phyloP scores from a whole-genome alignment of 371 early-diverging fungal species.

The Zopfochytrium polystomum region DNA sequence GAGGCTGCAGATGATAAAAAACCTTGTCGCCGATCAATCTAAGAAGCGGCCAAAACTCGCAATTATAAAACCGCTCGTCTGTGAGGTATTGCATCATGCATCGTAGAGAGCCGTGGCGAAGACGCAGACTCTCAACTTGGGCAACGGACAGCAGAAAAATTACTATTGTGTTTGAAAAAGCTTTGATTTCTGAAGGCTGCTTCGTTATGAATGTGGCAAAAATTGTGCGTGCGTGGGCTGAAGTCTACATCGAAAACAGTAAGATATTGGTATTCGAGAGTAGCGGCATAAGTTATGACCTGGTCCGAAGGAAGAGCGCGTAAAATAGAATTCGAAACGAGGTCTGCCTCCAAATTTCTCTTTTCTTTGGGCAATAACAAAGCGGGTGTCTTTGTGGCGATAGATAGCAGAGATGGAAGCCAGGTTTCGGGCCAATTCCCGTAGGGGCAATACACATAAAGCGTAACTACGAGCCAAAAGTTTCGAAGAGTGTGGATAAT shows the following conservation, averaged over 20 bases:
- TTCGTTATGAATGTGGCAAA: conserved; percentile 48
- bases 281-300: conserved; percentile 30
- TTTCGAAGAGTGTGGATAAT: conserved; percentile 73
- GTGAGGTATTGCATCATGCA: conserved; percentile 77
- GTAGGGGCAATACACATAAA: conserved; percentile 72
- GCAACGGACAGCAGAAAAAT: conserved; percentile 82
- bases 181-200: conserved; percentile 60
- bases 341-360: conserved; percentile 83
- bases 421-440: conserved; percentile 77
- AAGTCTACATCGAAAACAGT: conserved; percentile 29
- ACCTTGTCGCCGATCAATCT: conserved; percentile 72
- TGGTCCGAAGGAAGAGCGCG: conserved; percentile 67
- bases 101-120: conserved; percentile 57
- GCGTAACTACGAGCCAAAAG: conserved; percentile 84
- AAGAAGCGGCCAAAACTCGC: conserved; percentile 66
- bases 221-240: conserved; percentile 35
- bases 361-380: conserved; percentile 64
- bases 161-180: conserved; percentile 66
- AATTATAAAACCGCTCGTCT: conserved; percentile 76
- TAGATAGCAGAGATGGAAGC: conserved; percentile 59
- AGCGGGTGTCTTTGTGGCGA: conserved; percentile 84
- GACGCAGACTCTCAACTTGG: conserved; percentile 80
- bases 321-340: conserved; percentile 82
- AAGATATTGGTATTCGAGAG: neutral
- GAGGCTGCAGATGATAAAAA: conserved; percentile 5